These are phyloP conservation scores for Aspergillus sojae DNA, from an alignment of 2,329 filamentous ascomycete genomes.

Conservation along the genomic window DNA sequence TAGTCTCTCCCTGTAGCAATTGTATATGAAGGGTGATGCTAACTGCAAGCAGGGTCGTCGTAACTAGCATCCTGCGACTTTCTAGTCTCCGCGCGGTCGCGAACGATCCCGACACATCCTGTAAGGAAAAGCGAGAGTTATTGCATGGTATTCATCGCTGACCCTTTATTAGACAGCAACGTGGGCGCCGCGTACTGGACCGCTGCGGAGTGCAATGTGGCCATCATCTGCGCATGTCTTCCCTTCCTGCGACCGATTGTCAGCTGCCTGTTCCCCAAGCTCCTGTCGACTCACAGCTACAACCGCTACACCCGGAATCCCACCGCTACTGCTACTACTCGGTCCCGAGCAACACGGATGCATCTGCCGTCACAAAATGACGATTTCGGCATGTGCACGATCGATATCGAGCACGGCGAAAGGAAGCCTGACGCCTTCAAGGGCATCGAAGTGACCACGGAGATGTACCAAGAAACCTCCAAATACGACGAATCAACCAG, in stretches of 20 bases:
- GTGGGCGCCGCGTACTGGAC: slow-evolving; percentile 49
- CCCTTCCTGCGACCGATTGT: slow-evolving; percentile 43
- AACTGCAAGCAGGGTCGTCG: slow-evolving; percentile 26
- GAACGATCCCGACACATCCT: slow-evolving; percentile 31
- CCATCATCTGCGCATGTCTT: slow-evolving; percentile 46
- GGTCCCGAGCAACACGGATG: slow-evolving; percentile 16
- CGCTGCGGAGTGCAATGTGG: slow-evolving; percentile 46
- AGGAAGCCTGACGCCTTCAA: slow-evolving; percentile 7
- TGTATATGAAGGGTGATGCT: not conserved
- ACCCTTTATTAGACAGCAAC: slow-evolving; percentile 23
- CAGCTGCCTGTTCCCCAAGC: slow-evolving; percentile 42
- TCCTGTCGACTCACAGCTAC: slow-evolving; percentile 33
- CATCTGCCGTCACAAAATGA: slow-evolving; percentile 25
- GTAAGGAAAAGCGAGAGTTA: slow-evolving; percentile 14
- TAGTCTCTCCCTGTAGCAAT: slow-evolving; percentile 11
- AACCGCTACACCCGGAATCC: slow-evolving; percentile 25
- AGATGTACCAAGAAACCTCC: slow-evolving; percentile 31
- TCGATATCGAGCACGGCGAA: slow-evolving; percentile 29
- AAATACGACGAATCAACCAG: slow-evolving; percentile 24
- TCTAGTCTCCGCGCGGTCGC: slow-evolving; percentile 30
- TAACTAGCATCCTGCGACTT: slow-evolving; percentile 37
- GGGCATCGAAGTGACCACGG: slow-evolving; percentile 37
- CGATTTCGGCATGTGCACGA: slow-evolving; percentile 33
- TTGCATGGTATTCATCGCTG: not conserved
- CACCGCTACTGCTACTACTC: slow-evolving; percentile 18